Percentiles rank a stretch among this genome's conserved stretches.
Conservation (phyloP, 177 flowering plant genomes). For the Vitis hybrid region DNA sequence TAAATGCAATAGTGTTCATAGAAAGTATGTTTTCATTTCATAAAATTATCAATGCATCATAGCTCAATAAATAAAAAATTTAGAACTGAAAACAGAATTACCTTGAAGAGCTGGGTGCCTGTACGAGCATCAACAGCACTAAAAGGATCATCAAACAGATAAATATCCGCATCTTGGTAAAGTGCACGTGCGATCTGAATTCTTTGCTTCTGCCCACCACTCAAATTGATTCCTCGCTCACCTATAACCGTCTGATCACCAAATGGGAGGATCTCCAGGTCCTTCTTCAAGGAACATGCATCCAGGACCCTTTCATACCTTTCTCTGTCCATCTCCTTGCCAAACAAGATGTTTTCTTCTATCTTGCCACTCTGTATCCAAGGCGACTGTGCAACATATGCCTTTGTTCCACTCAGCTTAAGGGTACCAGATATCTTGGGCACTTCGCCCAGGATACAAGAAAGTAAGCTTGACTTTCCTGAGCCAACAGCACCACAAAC, state of each 20-base stretch:
- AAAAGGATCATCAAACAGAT: constrained; percentile 49
- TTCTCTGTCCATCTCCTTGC: constrained; percentile 39
- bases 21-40: no score
- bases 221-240: constrained; percentile 47
- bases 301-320: constrained; percentile 39
- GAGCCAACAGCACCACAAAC: constrained; percentile 60
- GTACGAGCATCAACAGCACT: constrained; percentile 57
- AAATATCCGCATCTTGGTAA: constrained; percentile 46
- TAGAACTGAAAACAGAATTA: constrained; percentile 4
- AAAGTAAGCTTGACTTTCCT: constrained; percentile 61
- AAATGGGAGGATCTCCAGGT: constrained; percentile 36
- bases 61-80: neutral
- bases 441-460: constrained; percentile 54
- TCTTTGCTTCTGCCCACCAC: constrained; percentile 55
- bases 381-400: constrained; percentile 44
- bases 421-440: constrained; percentile 47
- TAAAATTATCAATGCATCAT: no score
- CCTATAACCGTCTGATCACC: constrained; percentile 49
- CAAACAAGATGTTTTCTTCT: constrained; percentile 44
- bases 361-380: constrained; percentile 51
- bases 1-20: no score
- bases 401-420: constrained; percentile 34
- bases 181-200: constrained; percentile 47
- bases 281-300: constrained; percentile 45
- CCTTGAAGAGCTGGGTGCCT: constrained; percentile 47